A percentile compares a stretch with the other conserved stretches of the same genome.
phyloP scores from a whole-genome alignment of 2,329 filamentous ascomycete genomes.

The Aureobasidium sp. region DNA sequence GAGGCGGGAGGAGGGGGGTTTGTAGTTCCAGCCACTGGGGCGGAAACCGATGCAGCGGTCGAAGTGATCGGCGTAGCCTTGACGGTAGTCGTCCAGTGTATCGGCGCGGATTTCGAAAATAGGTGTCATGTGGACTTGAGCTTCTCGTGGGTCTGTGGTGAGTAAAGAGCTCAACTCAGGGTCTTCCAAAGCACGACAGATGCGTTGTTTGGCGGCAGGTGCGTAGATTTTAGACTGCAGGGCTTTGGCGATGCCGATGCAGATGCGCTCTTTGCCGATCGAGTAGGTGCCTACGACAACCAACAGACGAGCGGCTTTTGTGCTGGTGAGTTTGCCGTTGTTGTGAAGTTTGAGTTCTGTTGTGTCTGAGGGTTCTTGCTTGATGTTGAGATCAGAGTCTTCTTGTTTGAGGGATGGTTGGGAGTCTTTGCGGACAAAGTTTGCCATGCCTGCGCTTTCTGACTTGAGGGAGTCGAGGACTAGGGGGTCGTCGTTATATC shows the following conservation, averaged over 20 bases:
- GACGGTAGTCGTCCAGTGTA: slow-evolving; percentile 82
- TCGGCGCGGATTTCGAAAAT: slow-evolving; percentile 90
- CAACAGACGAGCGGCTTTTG: slow-evolving; percentile 57
- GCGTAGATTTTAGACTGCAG: slow-evolving; percentile 86
- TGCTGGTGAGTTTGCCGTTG: slow-evolving; percentile 24
- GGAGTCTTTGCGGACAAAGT: slow-evolving; percentile 48
- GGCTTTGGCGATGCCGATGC: slow-evolving; percentile 80
- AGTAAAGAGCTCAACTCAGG: slow-evolving; percentile 68
- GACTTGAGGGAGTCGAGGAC: slow-evolving; percentile 46
- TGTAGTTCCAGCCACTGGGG: slow-evolving; percentile 90
- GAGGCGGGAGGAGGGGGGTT: slow-evolving; percentile 56
- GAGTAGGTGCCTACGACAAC: slow-evolving; percentile 95
- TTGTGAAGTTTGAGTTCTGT: slow-evolving; percentile 16
- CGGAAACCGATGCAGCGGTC: slow-evolving; percentile 81
- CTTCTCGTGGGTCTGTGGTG: slow-evolving; percentile 70
- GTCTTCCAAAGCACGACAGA: slow-evolving; percentile 79
- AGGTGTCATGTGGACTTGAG: slow-evolving; percentile 96
- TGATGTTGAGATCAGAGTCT: slow-evolving; percentile 26
- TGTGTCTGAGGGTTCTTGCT: slow-evolving; percentile 31
- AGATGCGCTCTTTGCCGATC: slow-evolving; percentile 96
- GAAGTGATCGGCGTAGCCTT: slow-evolving; percentile 71
- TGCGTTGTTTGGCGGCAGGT: slow-evolving; percentile 69
- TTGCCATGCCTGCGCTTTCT: slow-evolving; percentile 50
- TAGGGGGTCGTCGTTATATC: slow-evolving; percentile 57
- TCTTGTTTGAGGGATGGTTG: slow-evolving; percentile 30